Percentiles rank a stretch among this genome's conserved stretches.
phyloP scores from a whole-genome alignment of 192 early-diverging fungal species.

The Phycomyces blakesleeanus region DNA sequence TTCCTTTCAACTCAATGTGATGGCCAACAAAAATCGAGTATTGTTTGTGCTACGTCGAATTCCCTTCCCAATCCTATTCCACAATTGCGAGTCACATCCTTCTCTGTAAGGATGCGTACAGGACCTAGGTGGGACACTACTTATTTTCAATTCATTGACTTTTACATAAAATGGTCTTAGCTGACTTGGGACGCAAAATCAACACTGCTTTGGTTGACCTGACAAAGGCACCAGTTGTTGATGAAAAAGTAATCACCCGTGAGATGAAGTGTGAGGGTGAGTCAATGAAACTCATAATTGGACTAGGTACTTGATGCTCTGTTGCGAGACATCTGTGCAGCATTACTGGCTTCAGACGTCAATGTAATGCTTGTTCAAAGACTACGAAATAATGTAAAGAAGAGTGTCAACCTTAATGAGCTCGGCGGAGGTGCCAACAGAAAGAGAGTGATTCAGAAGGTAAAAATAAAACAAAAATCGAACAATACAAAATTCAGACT shows the following conservation, averaged over 20 bases:
- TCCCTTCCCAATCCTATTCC: background rate
- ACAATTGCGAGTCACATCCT: background rate
- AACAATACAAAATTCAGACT: background rate
- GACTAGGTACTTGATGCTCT: slow-evolving; percentile 68
- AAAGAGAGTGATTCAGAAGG: slow-evolving; percentile 79
- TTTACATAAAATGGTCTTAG: slow-evolving; percentile 69
- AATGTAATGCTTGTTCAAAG: slow-evolving; percentile 81
- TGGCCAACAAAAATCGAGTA: too few relatives aligned
- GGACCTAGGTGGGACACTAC: background rate
- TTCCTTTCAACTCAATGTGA: too few relatives aligned
- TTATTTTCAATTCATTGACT: background rate
- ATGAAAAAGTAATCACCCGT: slow-evolving; percentile 65
- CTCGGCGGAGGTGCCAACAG: slow-evolving; percentile 82
- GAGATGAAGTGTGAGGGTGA: background rate
- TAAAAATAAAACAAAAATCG: slow-evolving; percentile 10
- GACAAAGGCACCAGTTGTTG: slow-evolving; percentile 81
- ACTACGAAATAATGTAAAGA: slow-evolving; percentile 84
- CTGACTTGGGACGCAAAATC: slow-evolving; percentile 87
- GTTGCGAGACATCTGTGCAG: slow-evolving; percentile 81
- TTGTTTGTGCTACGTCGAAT: too few relatives aligned
- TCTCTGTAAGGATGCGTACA: background rate
- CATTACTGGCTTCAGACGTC: slow-evolving; percentile 88
- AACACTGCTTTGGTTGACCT: slow-evolving; percentile 77
- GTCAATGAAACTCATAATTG: background rate
- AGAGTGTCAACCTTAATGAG: slow-evolving; percentile 76